phyloP scores from a whole-genome alignment of 208 protist species.

The Trypanosoma mega region DNA sequence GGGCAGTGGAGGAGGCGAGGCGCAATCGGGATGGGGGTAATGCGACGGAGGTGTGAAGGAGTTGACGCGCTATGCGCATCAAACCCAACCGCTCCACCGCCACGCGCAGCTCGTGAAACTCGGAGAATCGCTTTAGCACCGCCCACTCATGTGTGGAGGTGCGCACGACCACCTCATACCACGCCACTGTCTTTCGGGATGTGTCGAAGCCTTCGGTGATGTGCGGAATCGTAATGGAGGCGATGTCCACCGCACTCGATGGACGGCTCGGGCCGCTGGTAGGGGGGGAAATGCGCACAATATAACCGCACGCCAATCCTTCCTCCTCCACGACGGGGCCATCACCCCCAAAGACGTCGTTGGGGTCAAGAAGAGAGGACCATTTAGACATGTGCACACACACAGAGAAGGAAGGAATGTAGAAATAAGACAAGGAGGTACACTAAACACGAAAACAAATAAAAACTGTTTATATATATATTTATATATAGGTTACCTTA shows the following conservation, averaged over 20 bases:
- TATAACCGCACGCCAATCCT: not conserved
- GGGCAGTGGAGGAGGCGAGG: not conserved
- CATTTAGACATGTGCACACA: constrained; percentile 18
- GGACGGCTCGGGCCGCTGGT: constrained; percentile 4
- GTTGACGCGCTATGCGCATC: constrained; percentile 1
- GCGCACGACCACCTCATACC: constrained; percentile 22
- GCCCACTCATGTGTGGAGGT: constrained; percentile 20
- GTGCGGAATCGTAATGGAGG: constrained; percentile 4
- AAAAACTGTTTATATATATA: constrained; percentile 10
- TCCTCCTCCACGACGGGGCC: not conserved
- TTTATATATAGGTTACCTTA: constrained; percentile 3
- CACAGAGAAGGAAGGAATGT: not conserved
- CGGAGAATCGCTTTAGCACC: constrained; percentile 30
- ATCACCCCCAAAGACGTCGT: constrained; percentile 12
- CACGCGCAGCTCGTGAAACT: constrained; percentile 16
- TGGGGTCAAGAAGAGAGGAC: not conserved
- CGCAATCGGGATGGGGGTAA: constrained; percentile 15
- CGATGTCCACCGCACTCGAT: constrained; percentile 13
- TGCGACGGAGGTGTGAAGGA: not conserved
- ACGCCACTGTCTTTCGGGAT: constrained; percentile 13
- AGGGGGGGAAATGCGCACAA: constrained; percentile 15
- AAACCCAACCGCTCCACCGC: constrained; percentile 14
- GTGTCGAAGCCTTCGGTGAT: constrained; percentile 2
- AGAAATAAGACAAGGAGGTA: constrained; percentile 6
- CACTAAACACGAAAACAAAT: not conserved